phyloP scores from a whole-genome alignment of 2,329 filamentous ascomycete species.

The Pyrenophora seminiperda region DNA sequence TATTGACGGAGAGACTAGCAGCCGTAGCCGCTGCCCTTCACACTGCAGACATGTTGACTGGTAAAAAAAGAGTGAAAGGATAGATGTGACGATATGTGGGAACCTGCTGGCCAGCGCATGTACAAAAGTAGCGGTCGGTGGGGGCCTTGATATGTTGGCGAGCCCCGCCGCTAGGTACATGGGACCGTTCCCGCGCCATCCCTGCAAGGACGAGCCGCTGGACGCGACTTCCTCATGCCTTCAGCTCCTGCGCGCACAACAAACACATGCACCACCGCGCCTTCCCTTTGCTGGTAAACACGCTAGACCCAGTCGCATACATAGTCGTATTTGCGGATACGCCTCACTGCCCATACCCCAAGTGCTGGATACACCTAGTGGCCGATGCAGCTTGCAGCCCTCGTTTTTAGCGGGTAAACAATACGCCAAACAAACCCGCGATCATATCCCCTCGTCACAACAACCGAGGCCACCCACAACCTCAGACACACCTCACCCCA shows the following conservation, averaged over 20 bases:
- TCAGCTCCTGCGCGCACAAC: slow-evolving; percentile 19
- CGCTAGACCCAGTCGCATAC: background rate
- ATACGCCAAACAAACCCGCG: slow-evolving; percentile 40
- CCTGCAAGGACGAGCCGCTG: slow-evolving; percentile 16
- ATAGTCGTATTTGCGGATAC: background rate
- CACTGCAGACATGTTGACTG: slow-evolving; percentile 46
- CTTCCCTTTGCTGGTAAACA: slow-evolving; percentile 2
- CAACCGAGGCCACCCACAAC: slow-evolving; percentile 3
- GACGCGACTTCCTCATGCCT: slow-evolving; percentile 28
- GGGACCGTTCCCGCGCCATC: slow-evolving; percentile 19
- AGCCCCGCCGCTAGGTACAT: slow-evolving; percentile 22
- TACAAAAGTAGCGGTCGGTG: slow-evolving; percentile 28
- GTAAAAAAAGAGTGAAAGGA: slow-evolving; percentile 20
- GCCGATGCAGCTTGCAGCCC: slow-evolving; percentile 13
- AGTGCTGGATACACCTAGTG: background rate
- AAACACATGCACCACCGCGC: slow-evolving; percentile 20
- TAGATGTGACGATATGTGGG: slow-evolving; percentile 25
- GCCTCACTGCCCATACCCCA: background rate
- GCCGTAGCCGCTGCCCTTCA: slow-evolving; percentile 56
- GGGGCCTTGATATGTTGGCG: slow-evolving; percentile 25
- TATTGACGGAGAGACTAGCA: slow-evolving; percentile 49
- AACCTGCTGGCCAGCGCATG: slow-evolving; percentile 33
- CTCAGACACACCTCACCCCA: background rate
- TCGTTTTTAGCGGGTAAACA: slow-evolving; percentile 42
- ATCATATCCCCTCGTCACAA: slow-evolving; percentile 9